A percentile compares a stretch with the other conserved stretches of the same genome.
phyloP scores from a whole-genome alignment of 306 rosid species.

The Inga leiocalycina region DNA sequence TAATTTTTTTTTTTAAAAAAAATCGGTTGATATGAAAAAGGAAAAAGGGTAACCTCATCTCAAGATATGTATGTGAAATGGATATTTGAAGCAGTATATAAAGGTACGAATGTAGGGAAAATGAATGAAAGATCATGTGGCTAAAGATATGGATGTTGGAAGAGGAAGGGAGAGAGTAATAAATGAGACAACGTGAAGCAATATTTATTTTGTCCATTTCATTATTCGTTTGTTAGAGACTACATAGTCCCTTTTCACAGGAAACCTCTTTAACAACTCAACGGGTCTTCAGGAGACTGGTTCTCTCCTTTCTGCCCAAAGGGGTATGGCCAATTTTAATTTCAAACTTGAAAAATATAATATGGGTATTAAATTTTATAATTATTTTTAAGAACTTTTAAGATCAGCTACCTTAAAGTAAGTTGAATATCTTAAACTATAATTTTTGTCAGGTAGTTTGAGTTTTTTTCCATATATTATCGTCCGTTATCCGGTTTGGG shows the following conservation, averaged over 20 bases:
- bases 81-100: not conserved
- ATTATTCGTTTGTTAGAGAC: slow-evolving; percentile 30
- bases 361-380: not conserved
- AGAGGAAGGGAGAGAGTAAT: slow-evolving; percentile 19
- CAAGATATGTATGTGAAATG: not conserved
- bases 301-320: not conserved
- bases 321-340: slow-evolving; percentile 3
- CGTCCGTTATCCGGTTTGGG: fast-evolving
- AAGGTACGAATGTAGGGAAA: slow-evolving; percentile 23
- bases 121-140: slow-evolving; percentile 60
- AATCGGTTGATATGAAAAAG: not conserved
- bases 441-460: not conserved
- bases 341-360: not conserved
- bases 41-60: not conserved
- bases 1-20: too few relatives aligned
- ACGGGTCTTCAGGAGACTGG: slow-evolving; percentile 51
- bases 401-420: not conserved
- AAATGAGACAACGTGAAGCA: slow-evolving; percentile 47
- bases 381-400: not conserved
- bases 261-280: not conserved
- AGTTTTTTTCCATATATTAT: not conserved
- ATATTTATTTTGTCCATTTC: slow-evolving; percentile 38
- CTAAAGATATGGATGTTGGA: slow-evolving; percentile 45
- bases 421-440: not conserved
- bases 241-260: not conserved